Evolutionary conservation across 164 flowering plant genomes (phyloP).

Genomic region (Magnolia sinica): DNA sequence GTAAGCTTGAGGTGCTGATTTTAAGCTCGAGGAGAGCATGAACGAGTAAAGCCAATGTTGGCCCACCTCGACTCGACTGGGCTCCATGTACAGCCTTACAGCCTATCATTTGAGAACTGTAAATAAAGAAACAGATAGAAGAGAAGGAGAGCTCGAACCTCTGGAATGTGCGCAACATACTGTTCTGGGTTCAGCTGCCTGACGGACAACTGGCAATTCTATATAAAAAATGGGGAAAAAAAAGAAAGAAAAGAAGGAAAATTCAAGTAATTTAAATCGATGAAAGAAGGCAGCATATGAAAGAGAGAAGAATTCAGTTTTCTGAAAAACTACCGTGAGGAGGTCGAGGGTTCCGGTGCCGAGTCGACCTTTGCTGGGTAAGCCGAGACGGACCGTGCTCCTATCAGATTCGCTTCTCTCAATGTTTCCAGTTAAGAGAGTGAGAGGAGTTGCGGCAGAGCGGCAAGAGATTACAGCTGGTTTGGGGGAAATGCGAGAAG

Average conservation of each 20-base stretch:
- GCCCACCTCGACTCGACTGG: no score
- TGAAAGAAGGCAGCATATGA: neutral
- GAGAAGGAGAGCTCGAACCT: conserved; percentile 34
- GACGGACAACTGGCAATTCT: conserved; percentile 95
- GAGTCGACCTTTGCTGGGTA: conserved; percentile 96
- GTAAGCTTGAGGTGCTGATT: no score
- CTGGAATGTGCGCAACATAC: conserved; percentile 90
- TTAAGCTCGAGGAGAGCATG: no score
- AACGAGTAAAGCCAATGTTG: no score
- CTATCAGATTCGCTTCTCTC: conserved; percentile 27
- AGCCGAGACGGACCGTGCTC: conserved; percentile 64
- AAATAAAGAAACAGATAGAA: neutral
- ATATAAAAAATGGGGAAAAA: neutral
- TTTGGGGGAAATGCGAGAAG: neutral
- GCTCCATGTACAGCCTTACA: no score
- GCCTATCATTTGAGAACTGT: neutral
- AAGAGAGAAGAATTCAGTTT: neutral
- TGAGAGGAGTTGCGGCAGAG: neutral
- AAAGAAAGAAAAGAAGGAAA: neutral
- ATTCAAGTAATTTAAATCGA: neutral
- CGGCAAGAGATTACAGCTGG: neutral
- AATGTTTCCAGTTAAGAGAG: neutral
- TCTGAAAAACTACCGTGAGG: conserved; percentile 52
- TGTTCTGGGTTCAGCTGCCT: conserved; percentile 88
- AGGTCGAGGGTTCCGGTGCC: conserved; percentile 79